Conservation (phyloP, 768 basidiomycete genomes). For the Pleurotus citrinopileatus region DNA sequence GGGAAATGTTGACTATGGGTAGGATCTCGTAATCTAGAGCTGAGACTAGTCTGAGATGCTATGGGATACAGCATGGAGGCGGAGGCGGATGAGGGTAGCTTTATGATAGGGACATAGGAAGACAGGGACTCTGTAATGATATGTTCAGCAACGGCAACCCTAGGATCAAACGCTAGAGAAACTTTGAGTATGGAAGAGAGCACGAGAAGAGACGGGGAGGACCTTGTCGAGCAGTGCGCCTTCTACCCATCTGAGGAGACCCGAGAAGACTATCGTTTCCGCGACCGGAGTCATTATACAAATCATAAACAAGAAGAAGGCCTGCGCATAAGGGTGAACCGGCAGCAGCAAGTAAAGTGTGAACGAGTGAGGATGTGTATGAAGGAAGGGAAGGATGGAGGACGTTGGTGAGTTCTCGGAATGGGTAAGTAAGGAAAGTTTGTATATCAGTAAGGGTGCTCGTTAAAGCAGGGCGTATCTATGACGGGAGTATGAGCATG, state of each 20-base stretch:
- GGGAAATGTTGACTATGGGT: slow-evolving; percentile 1
- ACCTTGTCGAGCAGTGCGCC: slow-evolving; percentile 5
- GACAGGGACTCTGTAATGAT: slow-evolving; percentile 6
- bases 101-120: slow-evolving; percentile 2
- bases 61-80: slow-evolving; percentile 3
- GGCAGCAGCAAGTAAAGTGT: slow-evolving; percentile 1
- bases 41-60: background rate
- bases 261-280: background rate
- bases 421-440: slow-evolving; percentile 7
- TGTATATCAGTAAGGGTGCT: slow-evolving; percentile 3
- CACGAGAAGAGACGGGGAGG: background rate
- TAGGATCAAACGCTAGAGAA: slow-evolving; percentile 4
- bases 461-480: slow-evolving; percentile 6
- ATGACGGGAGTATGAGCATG: background rate
- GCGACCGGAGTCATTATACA: background rate
- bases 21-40: background rate
- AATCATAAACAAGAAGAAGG: slow-evolving; percentile 4
- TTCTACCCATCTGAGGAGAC: slow-evolving; percentile 1
- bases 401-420: background rate
- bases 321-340: slow-evolving; percentile 4
- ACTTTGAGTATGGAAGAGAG: background rate
- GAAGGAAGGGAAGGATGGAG: slow-evolving; percentile 6
- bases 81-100: background rate
- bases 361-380: slow-evolving; percentile 6
- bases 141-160: slow-evolving; percentile 5